Evolutionary conservation across 176 grass and related monocot species (phyloP), one percentile per base, ranked within the genome.

Genomic region (Coix lacrymajobi): DNA sequence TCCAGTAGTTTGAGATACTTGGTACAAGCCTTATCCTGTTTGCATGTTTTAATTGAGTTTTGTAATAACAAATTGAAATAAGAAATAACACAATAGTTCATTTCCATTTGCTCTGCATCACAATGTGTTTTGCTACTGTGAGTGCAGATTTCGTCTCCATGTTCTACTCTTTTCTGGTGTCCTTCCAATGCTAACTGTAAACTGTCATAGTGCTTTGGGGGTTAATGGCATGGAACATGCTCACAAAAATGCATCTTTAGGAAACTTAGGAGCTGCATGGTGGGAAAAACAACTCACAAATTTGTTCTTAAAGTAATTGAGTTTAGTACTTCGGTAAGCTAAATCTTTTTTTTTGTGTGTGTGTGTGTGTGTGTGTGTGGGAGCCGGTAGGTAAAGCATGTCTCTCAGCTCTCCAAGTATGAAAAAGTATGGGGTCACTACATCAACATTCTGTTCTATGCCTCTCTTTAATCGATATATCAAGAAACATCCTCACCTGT

Each of bases 381-480:
- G 34, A 26, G 43, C 28, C 40, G 19, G 25, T 40, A 44, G 56
- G 73, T 62, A 66, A 78, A 63, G 31, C 29, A 44, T 78, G 28
- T 54, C 37, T 78, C 4, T 61, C 17, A 25, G 58, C 79, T 39
- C 83, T 66, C 77, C 61, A 8, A 41, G 61, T 71, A 77, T 71
- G 24, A 71, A 31, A 77, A 71, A 32, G 32, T 76, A 72, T 26
- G 19, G 12, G 24, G 0, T 29, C 14, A 31, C 65, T 78, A 54
- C 14, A 78, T 88, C 56, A 63, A 54, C 24, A 43, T 40, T 83
- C 40, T 43, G 57, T 25, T 66, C 6, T 19, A 63, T 87, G 65
- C 13, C 16, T 30, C 24, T 69, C 38, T 81, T 44, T 39, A 75
- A 76, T 41, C 16, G 39, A 76, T 69, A 76, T 48, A 87, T 69